These are phyloP conservation scores for Herpetospermum pedunculosum DNA, from an alignment of 306 rosid species.

Conservation along the genomic window DNA sequence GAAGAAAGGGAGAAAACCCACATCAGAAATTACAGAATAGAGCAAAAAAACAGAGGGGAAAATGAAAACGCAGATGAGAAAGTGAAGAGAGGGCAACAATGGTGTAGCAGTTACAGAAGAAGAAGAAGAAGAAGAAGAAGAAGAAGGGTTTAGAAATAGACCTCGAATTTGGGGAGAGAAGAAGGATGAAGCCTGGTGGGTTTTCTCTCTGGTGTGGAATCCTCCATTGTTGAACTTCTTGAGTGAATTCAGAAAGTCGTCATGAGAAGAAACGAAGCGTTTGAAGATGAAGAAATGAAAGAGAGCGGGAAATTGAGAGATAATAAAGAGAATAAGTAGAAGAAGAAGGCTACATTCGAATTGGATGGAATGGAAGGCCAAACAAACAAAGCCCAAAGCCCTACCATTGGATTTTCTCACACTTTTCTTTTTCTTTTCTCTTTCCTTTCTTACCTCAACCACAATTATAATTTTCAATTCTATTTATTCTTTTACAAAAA, in stretches of 20 bases:
- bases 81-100: neutral
- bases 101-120: neutral
- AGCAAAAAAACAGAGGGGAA: neutral
- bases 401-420: neutral
- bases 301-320: slow-evolving; percentile 44
- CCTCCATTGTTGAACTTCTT: slow-evolving; percentile 44
- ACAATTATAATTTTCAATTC: too few species aligned
- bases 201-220: slow-evolving; percentile 68
- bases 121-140: neutral
- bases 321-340: too few species aligned
- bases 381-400: slow-evolving; percentile 24
- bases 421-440: neutral
- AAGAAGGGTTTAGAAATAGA: slow-evolving; percentile 1
- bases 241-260: neutral
- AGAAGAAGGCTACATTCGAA: too few species aligned
- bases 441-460: too few species aligned
- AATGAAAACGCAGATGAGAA: neutral
- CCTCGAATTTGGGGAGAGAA: slow-evolving; percentile 50
- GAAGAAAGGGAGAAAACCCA: neutral
- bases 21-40: neutral
- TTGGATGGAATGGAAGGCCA: too few species aligned
- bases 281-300: slow-evolving; percentile 12
- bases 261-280: neutral
- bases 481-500: too few species aligned
- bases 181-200: slow-evolving; percentile 37